Evolutionary conservation across 73 alveolate species (phyloP), one percentile per base, ranked within the genome.

Genomic region (Effrenium voratum): DNA sequence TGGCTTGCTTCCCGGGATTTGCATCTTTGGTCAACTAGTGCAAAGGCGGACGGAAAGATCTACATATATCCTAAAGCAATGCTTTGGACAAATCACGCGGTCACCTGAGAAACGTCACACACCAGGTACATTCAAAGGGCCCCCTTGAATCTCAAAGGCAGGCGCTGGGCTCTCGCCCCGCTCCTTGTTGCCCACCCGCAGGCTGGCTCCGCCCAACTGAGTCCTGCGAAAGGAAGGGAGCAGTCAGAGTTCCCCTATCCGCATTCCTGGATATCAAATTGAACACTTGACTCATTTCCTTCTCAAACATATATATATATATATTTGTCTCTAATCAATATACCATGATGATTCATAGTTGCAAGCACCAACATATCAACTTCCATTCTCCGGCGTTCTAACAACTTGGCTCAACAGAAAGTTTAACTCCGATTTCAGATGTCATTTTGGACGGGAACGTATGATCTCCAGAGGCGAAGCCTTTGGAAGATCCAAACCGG

Each of bases 181-280:
- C 40, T 34, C 76, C 76, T 63, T 63, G 41, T 63, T 63, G 76
- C 76, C 76, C n/a, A 63, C 41, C 76, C 76, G 76, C 24, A 63
- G 76, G n/a, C 41, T 63, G 38, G 76, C 76, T 12, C 76, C 76
- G 24, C 76, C 76, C 12, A 2, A 34, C 24, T 34, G 76, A 1
- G 76, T 63, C 76, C 76, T 63, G 76, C 76, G 34, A 34, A 30
- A 52, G 26, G 8, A 19, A 19, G 63, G 8, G 8, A 12, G 19
- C 26, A 19, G 63, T 52, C 19, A 12, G 19, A 19, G 63, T 8
- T 52, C 19, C 19, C 8, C 26, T 8, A 19, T 52, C 19, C 19
- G 19, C 26, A 19, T 8, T 52, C 19, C 19, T 12, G 63, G 63
- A 19, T 52, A 12, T 52, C 8, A 19, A 19, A 19, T 52, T 52